These are phyloP conservation scores for Tetrahymena borealis DNA, from an alignment of 73 alveolate species.

Conservation along the genomic window DNA sequence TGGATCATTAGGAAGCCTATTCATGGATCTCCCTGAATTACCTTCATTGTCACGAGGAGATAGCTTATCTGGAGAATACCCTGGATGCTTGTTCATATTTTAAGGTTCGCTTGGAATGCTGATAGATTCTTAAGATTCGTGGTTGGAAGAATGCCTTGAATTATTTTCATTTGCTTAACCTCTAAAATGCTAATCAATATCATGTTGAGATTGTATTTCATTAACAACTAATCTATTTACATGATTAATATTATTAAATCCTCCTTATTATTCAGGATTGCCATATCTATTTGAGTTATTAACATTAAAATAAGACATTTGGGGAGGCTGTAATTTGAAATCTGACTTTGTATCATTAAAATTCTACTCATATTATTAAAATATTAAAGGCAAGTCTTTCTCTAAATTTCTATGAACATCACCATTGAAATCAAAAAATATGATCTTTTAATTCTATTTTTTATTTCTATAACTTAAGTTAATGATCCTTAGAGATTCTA, in stretches of 20 bases:
- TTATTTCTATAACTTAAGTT: background rate
- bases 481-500: background rate
- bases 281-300: background rate
- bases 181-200: background rate
- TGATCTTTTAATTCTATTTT: background rate
- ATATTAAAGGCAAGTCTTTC: background rate
- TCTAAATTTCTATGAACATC: background rate
- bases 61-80: background rate
- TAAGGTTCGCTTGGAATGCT: background rate
- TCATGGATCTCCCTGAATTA: background rate
- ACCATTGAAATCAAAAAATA: background rate
- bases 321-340: background rate
- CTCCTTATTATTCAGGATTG: background rate
- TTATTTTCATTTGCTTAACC: background rate
- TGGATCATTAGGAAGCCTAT: background rate
- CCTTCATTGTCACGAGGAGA: background rate
- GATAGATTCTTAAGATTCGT: background rate
- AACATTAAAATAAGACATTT: background rate
- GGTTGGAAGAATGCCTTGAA: background rate
- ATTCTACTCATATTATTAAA: background rate
- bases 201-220: background rate
- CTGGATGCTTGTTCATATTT: background rate
- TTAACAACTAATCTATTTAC: background rate
- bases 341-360: background rate
- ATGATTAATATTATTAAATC: background rate